Conservation (phyloP, 768 basidiomycete genomes). For the Boletus huronensis region DNA sequence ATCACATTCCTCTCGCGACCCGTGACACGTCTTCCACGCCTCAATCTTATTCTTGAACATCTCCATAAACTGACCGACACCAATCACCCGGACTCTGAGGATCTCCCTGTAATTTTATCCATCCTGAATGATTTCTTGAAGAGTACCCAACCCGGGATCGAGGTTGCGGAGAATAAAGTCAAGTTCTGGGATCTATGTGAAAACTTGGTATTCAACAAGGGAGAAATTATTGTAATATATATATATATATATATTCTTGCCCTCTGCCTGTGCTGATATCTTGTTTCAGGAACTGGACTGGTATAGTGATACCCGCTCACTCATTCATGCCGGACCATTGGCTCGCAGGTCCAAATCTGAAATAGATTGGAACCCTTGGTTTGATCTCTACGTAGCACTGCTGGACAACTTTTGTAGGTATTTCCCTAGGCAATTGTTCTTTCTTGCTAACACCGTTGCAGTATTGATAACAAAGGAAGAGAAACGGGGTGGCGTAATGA, state of each 20-base stretch:
- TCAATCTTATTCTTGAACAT: conserved; percentile 70
- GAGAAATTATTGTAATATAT: conserved; percentile 72
- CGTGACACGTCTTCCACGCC: conserved; percentile 81
- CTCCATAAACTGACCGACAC: conserved; percentile 63
- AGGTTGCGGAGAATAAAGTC: conserved; percentile 86
- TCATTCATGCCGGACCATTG: conserved; percentile 66
- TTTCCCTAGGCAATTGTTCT: not conserved
- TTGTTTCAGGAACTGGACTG: conserved; percentile 72
- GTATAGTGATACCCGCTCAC: conserved; percentile 67
- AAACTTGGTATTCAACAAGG: conserved; percentile 67
- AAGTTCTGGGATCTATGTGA: conserved; percentile 83
- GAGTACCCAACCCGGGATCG: conserved; percentile 87
- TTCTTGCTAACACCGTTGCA: conserved; percentile 25
- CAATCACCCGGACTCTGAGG: conserved; percentile 78
- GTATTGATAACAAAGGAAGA: conserved; percentile 67
- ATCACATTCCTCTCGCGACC: conserved; percentile 83
- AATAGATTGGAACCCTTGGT: conserved; percentile 67
- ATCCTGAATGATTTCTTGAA: conserved; percentile 73
- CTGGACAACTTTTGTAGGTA: conserved; percentile 74
- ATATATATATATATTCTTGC: not conserved
- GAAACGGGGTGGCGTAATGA: conserved; percentile 45
- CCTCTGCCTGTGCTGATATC: conserved; percentile 3
- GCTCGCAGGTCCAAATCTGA: conserved; percentile 61
- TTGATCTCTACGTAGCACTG: conserved; percentile 59
- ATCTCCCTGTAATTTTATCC: conserved; percentile 65